phyloP scores from a whole-genome alignment of 2,329 filamentous ascomycete genomes.

The Byssothecium circinans region DNA sequence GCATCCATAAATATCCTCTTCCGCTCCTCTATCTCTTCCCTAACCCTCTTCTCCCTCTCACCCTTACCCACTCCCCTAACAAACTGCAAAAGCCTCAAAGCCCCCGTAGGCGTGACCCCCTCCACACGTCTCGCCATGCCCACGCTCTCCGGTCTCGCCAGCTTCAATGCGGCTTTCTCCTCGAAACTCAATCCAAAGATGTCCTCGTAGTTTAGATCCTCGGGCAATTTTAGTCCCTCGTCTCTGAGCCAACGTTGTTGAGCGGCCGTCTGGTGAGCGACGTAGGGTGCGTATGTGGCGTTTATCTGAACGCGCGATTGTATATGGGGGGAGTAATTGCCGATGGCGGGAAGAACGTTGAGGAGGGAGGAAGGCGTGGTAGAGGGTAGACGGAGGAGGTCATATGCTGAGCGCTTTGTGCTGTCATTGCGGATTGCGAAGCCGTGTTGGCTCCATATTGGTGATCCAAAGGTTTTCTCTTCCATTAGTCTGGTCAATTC shows the following conservation, averaged over 20 bases:
- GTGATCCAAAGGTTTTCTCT: constrained; percentile 59
- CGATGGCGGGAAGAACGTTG: constrained; percentile 59
- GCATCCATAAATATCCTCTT: constrained; percentile 30
- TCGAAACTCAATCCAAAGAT: constrained; percentile 77
- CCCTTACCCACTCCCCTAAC: constrained; percentile 53
- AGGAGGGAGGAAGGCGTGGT: constrained; percentile 62
- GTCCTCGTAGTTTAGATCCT: constrained; percentile 72
- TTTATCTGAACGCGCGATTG: constrained; percentile 76
- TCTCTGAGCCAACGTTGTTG: constrained; percentile 72
- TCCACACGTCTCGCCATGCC: constrained; percentile 88
- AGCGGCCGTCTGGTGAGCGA: constrained; percentile 69
- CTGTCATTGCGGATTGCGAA: constrained; percentile 70
- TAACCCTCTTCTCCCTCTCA: constrained; percentile 31
- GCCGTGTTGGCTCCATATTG: constrained; percentile 69
- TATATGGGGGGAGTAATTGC: constrained; percentile 59
- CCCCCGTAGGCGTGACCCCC: constrained; percentile 62
- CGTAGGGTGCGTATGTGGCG: constrained; percentile 83
- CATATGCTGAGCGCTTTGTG: constrained; percentile 70
- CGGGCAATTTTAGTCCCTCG: constrained; percentile 71
- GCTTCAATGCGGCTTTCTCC: constrained; percentile 71
- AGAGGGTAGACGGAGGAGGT: constrained; percentile 68
- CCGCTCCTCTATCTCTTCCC: constrained; percentile 32
- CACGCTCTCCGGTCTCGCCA: constrained; percentile 77
- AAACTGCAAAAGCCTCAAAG: constrained; percentile 61
- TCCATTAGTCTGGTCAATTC: constrained; percentile 66